Conservation (phyloP, 768 basidiomycete species). For the Butyriboletus loyo region DNA sequence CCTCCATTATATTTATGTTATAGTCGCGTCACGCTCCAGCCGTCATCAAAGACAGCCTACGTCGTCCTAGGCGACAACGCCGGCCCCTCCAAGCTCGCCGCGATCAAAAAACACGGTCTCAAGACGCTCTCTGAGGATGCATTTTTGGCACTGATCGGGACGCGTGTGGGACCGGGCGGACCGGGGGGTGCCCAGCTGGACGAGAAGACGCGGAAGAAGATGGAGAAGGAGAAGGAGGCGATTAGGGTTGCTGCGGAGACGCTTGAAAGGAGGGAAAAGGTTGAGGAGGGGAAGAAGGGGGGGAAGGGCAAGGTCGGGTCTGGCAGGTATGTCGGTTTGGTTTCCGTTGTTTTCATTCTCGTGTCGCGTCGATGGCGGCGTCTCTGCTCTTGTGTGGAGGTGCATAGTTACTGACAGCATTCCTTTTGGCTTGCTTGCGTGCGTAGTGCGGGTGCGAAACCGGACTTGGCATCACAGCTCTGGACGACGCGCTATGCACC, state of each 20-base stretch:
- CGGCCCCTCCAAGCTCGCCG: constrained; percentile 82
- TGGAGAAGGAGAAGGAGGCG: constrained; percentile 75
- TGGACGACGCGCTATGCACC: constrained; percentile 98
- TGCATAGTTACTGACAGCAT: neutral
- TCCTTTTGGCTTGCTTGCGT: neutral
- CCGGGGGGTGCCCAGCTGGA: constrained; percentile 48
- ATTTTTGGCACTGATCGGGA: constrained; percentile 79
- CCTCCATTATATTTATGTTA: neutral
- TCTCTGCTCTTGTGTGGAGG: neutral
- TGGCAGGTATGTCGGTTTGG: constrained; percentile 18
- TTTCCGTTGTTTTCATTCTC: neutral
- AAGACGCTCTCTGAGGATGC: constrained; percentile 81
- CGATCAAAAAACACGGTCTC: constrained; percentile 78
- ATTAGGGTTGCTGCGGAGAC: constrained; percentile 72
- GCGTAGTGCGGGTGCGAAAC: constrained; percentile 28
- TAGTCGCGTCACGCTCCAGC: constrained; percentile 83
- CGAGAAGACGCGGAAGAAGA: constrained; percentile 77
- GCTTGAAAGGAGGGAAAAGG: constrained; percentile 68
- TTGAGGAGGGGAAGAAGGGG: constrained; percentile 41
- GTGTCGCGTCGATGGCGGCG: neutral
- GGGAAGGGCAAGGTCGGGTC: constrained; percentile 6
- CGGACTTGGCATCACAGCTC: constrained; percentile 60
- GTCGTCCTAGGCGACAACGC: constrained; percentile 88
- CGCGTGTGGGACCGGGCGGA: constrained; percentile 49
- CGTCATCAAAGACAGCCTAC: constrained; percentile 86